Evolutionary conservation across 2,329 filamentous ascomycete genomes (phyloP), one percentile per base, ranked within the genome.

Genomic region (Stagonosporopsis rhizophila): DNA sequence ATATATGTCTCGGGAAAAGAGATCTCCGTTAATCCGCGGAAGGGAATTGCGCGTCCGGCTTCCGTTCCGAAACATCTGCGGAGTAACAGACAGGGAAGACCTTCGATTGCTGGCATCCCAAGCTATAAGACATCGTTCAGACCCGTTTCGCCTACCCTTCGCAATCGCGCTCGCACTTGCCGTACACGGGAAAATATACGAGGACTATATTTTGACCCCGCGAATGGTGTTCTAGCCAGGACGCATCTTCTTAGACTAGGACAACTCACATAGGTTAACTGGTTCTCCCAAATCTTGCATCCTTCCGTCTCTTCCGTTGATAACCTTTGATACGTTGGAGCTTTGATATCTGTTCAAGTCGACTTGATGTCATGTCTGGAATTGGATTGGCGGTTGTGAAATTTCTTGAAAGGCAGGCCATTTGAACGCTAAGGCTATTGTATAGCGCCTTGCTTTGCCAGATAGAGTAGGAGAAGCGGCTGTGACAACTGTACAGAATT

Each of bases 251-350:
- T 3, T 30, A 30, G 28, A 4, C 7, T 7, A 15, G 12, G 30
- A 32, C 6, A 4, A 2, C 27, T 12, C 9, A 12, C 5, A 30
- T 4, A 12, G 3, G 11, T 9, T 11, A 15, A 11, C 19, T 35
- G 52, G 15, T 56, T 35, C 47, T 40, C 51, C 42, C 41, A 50
- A 8, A 50, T 35, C 44, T 44, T 50, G 17, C 37, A 42, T 5
- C 32, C 55, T 37, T 57, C 35, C 50, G 52, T 42, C 39, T 59
- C 46, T 41, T 55, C 32, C 15, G 17, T 38, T 5, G 7, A 25
- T 25, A 7, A 25, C 23, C 7, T 4, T 7, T 25, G 23, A 25
- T 25, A n/a, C n/a, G n/a, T n/a, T n/a, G n/a, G n/a, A n/a, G n/a
- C n/a, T n/a, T 7, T 25, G 7, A 7, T 4, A 25, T 25, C 7